A percentile compares a stretch with the other conserved stretches of the same genome.
Evolutionary conservation across 495 filamentous ascomycete genomes (phyloP).

Genomic region (Parmelia sp.): DNA sequence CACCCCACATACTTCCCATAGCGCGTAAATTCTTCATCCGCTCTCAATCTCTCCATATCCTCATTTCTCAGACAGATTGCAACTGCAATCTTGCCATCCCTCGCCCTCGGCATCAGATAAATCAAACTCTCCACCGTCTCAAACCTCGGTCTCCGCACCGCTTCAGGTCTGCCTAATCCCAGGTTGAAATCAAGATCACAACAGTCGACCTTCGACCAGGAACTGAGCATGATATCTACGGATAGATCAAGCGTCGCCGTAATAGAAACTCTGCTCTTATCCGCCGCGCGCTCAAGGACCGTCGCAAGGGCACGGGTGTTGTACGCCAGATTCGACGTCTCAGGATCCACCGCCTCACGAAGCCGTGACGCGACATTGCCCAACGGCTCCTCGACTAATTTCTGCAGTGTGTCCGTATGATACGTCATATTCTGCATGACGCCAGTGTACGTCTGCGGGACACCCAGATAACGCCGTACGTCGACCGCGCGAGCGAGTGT

Average conservation of each 20-base stretch:
- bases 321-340: conserved; percentile 31
- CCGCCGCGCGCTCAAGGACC: conserved; percentile 29
- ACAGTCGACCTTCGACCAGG: conserved; percentile 45
- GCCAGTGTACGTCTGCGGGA: conserved; percentile 43
- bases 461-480: conserved; percentile 38
- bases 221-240: conserved; percentile 46
- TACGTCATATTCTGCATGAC: conserved; percentile 40
- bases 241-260: conserved; percentile 30
- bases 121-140: conserved; percentile 40
- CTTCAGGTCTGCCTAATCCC: conserved; percentile 43
- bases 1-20: conserved; percentile 36
- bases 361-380: conserved; percentile 40
- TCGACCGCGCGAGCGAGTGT: conserved; percentile 49
- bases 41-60: conserved; percentile 36
- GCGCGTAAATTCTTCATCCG: conserved; percentile 34
- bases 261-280: conserved; percentile 31
- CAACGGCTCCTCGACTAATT: conserved; percentile 33
- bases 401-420: conserved; percentile 29
- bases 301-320: conserved; percentile 42
- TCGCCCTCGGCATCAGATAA: conserved; percentile 39
- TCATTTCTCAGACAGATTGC: conserved; percentile 40
- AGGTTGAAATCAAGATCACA: conserved; percentile 45
- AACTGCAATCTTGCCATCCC: conserved; percentile 36
- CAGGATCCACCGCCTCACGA: conserved; percentile 39
- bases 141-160: conserved; percentile 45